Base-by-base conservation (phyloP, 2,329 filamentous ascomycete species). In the Ascochyta viciae-villosae region DNA sequence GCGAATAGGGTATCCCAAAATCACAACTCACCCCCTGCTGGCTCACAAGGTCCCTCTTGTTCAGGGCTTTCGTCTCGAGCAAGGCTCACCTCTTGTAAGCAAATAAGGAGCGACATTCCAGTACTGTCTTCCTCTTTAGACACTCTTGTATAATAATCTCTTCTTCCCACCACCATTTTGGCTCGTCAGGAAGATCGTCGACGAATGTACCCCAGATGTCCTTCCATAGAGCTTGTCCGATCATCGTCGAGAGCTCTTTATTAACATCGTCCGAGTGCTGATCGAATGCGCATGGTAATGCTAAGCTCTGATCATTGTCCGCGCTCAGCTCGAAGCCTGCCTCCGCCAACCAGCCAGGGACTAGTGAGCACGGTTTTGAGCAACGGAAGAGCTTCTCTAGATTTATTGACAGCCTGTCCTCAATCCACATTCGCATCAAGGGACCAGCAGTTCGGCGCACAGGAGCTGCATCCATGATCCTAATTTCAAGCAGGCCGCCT, bases 381-480 rank as follows among this genome's bases (percentile, higher is more conserved):
- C 86, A 89, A 8, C 84, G 81, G 52, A 85, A 87, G 15, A 82
- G 76, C 22, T 79, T 78, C 65, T 87, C 84, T 0, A 90, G 73
- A 53, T 87, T 87, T 6, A 83, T 70, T 2, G 88, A 70, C 0
- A 90, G 76, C 47, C 88, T 78, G 3, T 83, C 79, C 39, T 88
- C 84, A 2, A 90, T 76, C 88, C 88, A 90, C 1, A 77, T 71
- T 33, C 82, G 78, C 66, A 90, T 75, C 1, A 76, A 75, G 0
- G 84, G 85, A 0, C 88, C 88, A 23, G 85, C 76, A 0, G 82
- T 86, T 1, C 78, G 74, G 3, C 82, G 75, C 0, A 82, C 76
- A 0, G 88, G 88, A 7, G 83, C 76, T 0, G 88, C 85, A 54
- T 90, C 86, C 60, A 90, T 83, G 16, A 90, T 74, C 0, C 83